phyloP scores from a whole-genome alignment of 202 grass and related monocot genomes.

The Schoenoplectus tabernaemontani region DNA sequence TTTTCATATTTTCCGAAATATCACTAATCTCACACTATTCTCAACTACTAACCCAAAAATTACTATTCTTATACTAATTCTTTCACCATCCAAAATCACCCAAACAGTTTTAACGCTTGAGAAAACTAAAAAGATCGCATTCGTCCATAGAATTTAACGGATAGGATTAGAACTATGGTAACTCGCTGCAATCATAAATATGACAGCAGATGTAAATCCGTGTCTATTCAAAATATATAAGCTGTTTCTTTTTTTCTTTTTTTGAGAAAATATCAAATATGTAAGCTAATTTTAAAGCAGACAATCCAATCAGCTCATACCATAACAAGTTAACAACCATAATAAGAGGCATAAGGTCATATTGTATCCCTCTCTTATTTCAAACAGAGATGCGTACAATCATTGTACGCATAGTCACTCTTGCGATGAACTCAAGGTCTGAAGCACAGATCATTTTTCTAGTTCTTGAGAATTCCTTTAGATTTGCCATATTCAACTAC shows the following conservation, averaged over 20 bases:
- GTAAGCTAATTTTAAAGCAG: background rate
- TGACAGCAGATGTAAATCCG: too few species aligned
- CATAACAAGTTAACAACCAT: background rate
- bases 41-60: too few species aligned
- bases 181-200: background rate
- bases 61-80: too few species aligned
- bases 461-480: constrained; percentile 28
- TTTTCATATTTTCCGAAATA: too few species aligned
- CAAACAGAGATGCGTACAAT: background rate
- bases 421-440: background rate
- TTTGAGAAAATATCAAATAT: background rate
- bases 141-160: too few species aligned
- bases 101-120: too few species aligned
- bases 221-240: background rate
- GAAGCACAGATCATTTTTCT: background rate
- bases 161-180: too few species aligned
- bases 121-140: too few species aligned
- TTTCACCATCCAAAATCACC: too few species aligned
- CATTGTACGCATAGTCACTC: background rate
- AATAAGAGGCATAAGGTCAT: background rate
- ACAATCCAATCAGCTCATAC: background rate
- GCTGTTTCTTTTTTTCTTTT: background rate
- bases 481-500: constrained; percentile 39
- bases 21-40: too few species aligned
- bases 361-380: background rate